A percentile compares a stretch with the other conserved stretches of the same genome.
phyloP scores from a whole-genome alignment of 2,329 filamentous ascomycete species.

The Cadophora sp. region DNA sequence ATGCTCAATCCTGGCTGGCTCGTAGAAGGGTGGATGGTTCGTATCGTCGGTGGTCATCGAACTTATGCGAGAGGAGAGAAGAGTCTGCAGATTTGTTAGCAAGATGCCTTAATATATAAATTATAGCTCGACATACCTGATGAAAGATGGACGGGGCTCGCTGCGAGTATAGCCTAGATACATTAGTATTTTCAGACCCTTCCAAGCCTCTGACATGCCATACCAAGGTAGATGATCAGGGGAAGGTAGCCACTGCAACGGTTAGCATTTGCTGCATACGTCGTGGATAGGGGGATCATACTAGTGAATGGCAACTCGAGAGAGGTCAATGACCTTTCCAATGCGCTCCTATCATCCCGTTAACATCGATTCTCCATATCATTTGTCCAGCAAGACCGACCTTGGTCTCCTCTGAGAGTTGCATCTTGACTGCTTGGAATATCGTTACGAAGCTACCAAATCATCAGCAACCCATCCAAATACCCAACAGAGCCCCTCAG shows the following conservation, averaged over 20 bases:
- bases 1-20: constrained; percentile 19
- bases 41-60: constrained; percentile 17
- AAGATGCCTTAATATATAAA: not conserved
- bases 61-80: constrained; percentile 68
- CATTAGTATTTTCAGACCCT: constrained; percentile 29
- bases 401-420: constrained; percentile 96
- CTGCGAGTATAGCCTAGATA: constrained; percentile 86
- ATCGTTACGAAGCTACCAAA: constrained; percentile 24
- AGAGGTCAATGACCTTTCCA: constrained; percentile 93
- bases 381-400: constrained; percentile 53
- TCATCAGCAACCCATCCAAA: constrained; percentile 21
- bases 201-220: constrained; percentile 36
- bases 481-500: not conserved
- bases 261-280: constrained; percentile 44
- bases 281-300: constrained; percentile 53
- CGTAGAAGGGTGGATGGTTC: constrained; percentile 16
- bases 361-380: constrained; percentile 25
- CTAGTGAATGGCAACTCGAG: constrained; percentile 95
- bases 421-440: constrained; percentile 39
- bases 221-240: constrained; percentile 95
- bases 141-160: constrained; percentile 83
- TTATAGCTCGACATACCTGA: constrained; percentile 58
- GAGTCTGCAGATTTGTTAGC: constrained; percentile 53
- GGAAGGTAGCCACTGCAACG: constrained; percentile 85
- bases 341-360: constrained; percentile 81